Conservation (phyloP, 495 filamentous ascomycete genomes). For the Aspergillus asperescens region DNA sequence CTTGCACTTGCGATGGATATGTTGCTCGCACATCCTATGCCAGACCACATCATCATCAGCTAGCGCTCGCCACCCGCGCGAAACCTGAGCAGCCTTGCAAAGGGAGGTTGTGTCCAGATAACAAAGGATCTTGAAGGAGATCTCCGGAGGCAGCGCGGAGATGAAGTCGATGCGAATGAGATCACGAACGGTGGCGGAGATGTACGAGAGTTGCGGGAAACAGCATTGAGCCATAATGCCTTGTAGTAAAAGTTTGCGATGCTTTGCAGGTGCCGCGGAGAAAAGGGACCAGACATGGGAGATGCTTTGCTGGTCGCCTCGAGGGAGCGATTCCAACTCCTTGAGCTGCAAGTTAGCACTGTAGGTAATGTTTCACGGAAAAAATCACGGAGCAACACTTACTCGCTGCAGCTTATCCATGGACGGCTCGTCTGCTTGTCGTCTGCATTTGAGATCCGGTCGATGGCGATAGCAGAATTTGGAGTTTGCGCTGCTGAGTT, state of each 20-base stretch:
- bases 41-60: constrained; percentile 97
- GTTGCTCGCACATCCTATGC: constrained; percentile 99
- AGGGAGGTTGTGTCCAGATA: constrained; percentile 94
- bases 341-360: constrained; percentile 26
- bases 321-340: constrained; percentile 76
- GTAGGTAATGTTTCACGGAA: neutral
- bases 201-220: constrained; percentile 90
- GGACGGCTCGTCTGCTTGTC: constrained; percentile 87
- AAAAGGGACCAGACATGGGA: constrained; percentile 95
- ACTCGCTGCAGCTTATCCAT: constrained; percentile 92
- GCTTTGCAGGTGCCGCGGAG: constrained; percentile 88
- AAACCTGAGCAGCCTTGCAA: constrained; percentile 95
- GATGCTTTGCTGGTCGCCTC: constrained; percentile 85
- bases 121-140: constrained; percentile 88
- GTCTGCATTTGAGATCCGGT: constrained; percentile 87
- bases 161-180: constrained; percentile 96
- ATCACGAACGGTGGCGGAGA: constrained; percentile 80
- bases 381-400: constrained; percentile 26
- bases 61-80: constrained; percentile 74
- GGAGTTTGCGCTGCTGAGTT: constrained; percentile 56
- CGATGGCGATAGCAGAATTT: constrained; percentile 95
- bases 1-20: constrained; percentile 92
- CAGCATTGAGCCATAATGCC: constrained; percentile 94
- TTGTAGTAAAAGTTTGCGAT: constrained; percentile 90
- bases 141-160: constrained; percentile 77